Base-by-base conservation (phyloP, 441 rosid genomes). In the Brassica balearica region DNA sequence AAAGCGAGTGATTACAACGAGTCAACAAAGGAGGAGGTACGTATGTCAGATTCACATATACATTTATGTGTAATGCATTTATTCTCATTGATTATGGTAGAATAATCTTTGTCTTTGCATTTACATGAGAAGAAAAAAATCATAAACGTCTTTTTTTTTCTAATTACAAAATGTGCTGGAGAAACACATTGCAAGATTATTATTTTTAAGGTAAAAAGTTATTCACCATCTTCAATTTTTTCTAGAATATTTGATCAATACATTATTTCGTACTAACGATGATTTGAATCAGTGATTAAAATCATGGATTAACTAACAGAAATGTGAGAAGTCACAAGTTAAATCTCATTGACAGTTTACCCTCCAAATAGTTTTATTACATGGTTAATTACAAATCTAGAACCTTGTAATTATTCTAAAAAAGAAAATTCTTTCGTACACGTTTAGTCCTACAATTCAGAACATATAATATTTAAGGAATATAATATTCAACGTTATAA, bases 401-500 rank as follows among this genome's bases (percentile, higher is more conserved):
- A 51, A 51, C 58, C 58, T 51, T 14, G 58, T 34, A 38, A 38
- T 38, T 38, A 8, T 38, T 38, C 38, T 34, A 34, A 34, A 10
- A 51, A 46, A 46, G 5, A 11, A 46, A 12, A 17, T 17, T 17
- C 23, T 15, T 7, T 55, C 23, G 23, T 55, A 55, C 23, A 55
- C 60, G 60, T 55, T 55, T 55, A 55, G 60, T 55, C 25, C 11
- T 55, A 55, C 23, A 55, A 19, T 55, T 55, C 60, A 55, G 11
- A n/a, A 14, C 6, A 51, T 14, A n/a, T 48, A 48, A 48, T 48
- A 48, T 46, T 46, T 9, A 46, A 46, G 15, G 7, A 43, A 43
- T 11, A 41, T 10, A 11, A 48, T 48, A 48, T 48, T 48, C 55
- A n/a, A 51, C 19, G 56, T 51, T 51, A 12, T n/a, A 48, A 48